These are phyloP conservation scores for Puccinia horiana DNA, from an alignment of 1,284 basidiomycete species.

Conservation along the genomic window DNA sequence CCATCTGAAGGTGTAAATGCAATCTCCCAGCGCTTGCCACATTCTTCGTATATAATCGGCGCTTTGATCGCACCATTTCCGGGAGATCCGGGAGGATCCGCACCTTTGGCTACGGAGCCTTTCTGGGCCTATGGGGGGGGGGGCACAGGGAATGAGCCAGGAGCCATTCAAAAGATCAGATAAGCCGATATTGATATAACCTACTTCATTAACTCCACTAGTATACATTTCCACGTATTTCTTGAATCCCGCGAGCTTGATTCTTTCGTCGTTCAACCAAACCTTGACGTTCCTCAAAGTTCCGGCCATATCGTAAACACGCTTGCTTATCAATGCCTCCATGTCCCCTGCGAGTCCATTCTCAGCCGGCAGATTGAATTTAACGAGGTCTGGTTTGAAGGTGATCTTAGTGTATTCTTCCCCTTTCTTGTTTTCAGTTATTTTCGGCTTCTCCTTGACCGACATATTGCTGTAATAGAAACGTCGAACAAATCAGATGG, in stretches of 20 bases:
- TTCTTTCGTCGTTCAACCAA: constrained; percentile 82
- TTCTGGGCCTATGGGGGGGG: not conserved
- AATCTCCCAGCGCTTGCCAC: constrained; percentile 86
- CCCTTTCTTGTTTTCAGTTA: constrained; percentile 80
- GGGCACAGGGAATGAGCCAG: constrained; percentile 57
- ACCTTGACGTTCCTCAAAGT: constrained; percentile 93
- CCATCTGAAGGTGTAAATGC: constrained; percentile 93
- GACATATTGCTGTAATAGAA: constrained; percentile 7
- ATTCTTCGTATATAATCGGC: constrained; percentile 77
- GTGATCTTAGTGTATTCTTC: constrained; percentile 95
- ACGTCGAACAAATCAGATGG: not conserved
- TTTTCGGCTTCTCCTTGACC: constrained; percentile 60
- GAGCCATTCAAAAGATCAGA: constrained; percentile 52
- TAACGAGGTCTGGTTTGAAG: constrained; percentile 86
- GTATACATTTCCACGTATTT: constrained; percentile 93
- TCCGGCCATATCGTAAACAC: constrained; percentile 96
- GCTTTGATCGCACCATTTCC: constrained; percentile 75
- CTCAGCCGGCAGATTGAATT: constrained; percentile 76
- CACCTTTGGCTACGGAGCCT: constrained; percentile 61
- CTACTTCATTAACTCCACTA: constrained; percentile 59
- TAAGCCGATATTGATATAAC: constrained; percentile 49
- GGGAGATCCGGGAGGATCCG: constrained; percentile 63
- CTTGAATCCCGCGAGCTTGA: constrained; percentile 95
- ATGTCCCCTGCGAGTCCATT: constrained; percentile 87
- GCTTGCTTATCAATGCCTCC: constrained; percentile 82